These are phyloP conservation scores for Moringa oleifera DNA, from an alignment of 345 rosid species.

Conservation along the genomic window DNA sequence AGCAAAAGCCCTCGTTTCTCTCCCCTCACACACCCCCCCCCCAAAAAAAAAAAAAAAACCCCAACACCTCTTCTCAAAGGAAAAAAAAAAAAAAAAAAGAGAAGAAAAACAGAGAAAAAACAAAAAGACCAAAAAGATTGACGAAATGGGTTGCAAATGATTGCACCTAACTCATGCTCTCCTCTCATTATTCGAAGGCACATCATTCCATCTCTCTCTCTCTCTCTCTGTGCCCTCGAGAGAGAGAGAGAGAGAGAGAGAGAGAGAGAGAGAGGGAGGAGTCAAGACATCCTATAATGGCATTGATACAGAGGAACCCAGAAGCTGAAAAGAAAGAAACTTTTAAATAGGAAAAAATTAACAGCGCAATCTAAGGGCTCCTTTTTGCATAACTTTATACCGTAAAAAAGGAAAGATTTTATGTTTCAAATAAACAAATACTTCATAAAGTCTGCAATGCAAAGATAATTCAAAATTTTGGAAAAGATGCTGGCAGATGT, in stretches of 20 bases:
- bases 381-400: slow-evolving; percentile 23
- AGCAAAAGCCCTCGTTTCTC: slow-evolving; percentile 23
- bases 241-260: not conserved
- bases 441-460: slow-evolving; percentile 10
- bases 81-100: too few relatives aligned
- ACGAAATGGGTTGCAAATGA: slow-evolving; percentile 32
- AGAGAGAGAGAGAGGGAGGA: not conserved
- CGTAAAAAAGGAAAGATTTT: slow-evolving; percentile 15
- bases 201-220: slow-evolving; percentile 31
- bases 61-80: too few relatives aligned
- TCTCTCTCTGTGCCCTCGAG: slow-evolving; percentile 4
- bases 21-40: too few relatives aligned
- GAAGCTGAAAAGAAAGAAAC: slow-evolving; percentile 19
- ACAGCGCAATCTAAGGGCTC: slow-evolving; percentile 59
- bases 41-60: too few relatives aligned
- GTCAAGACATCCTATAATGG: slow-evolving; percentile 33
- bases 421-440: slow-evolving; percentile 3
- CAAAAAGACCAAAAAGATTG: slow-evolving; percentile 13
- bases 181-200: slow-evolving; percentile 34
- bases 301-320: slow-evolving; percentile 22
- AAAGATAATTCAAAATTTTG: slow-evolving; percentile 18
- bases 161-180: slow-evolving; percentile 35
- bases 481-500: slow-evolving; percentile 16
- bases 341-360: slow-evolving; percentile 20
- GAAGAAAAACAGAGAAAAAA: too few relatives aligned